Percentiles rank a stretch among this genome's conserved stretches.
These are phyloP conservation scores for Poterioochromonas sp. DNA, from an alignment of 352 stramenopile species.

Conservation along the genomic window DNA sequence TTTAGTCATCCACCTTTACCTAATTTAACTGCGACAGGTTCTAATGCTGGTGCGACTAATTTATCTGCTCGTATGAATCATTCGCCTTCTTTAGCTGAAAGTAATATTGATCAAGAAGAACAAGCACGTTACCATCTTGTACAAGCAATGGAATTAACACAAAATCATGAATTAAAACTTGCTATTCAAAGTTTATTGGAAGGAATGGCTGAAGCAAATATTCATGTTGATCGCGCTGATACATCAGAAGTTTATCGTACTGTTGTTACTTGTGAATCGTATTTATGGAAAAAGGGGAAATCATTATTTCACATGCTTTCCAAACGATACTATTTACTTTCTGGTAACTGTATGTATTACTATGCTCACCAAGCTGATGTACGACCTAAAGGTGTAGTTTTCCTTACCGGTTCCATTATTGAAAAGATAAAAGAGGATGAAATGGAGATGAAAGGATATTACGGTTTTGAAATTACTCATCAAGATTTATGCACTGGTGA, in stretches of 20 bases:
- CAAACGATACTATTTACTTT: slow-evolving; percentile 37
- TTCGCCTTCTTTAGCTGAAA: not conserved
- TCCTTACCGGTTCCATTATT: slow-evolving; percentile 44
- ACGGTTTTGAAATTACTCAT: slow-evolving; percentile 68
- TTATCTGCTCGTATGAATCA: not conserved
- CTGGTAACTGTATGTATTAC: slow-evolving; percentile 47
- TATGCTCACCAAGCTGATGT: slow-evolving; percentile 43
- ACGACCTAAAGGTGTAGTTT: slow-evolving; percentile 40
- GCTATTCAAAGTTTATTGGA: not conserved
- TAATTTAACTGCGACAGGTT: not conserved
- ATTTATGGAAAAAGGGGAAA: slow-evolving; percentile 44
- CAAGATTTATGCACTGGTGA: slow-evolving; percentile 37
- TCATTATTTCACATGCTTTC: slow-evolving; percentile 35
- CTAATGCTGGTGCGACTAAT: no score
- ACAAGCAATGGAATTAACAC: not conserved
- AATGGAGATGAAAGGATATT: slow-evolving; percentile 57
- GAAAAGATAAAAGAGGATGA: slow-evolving; percentile 35
- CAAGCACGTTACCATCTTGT: not conserved
- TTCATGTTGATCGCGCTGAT: not conserved
- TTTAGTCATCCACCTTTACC: not conserved
- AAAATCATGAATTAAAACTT: not conserved
- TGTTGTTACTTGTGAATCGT: slow-evolving; percentile 39
- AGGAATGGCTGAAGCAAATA: not conserved
- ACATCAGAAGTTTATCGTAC: slow-evolving; percentile 23
- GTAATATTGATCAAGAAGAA: not conserved